Percentiles rank a stretch among this genome's conserved stretches.
These are phyloP conservation scores for Wilcoxina mikolae DNA, from an alignment of 495 filamentous ascomycete species.

Conservation along the genomic window DNA sequence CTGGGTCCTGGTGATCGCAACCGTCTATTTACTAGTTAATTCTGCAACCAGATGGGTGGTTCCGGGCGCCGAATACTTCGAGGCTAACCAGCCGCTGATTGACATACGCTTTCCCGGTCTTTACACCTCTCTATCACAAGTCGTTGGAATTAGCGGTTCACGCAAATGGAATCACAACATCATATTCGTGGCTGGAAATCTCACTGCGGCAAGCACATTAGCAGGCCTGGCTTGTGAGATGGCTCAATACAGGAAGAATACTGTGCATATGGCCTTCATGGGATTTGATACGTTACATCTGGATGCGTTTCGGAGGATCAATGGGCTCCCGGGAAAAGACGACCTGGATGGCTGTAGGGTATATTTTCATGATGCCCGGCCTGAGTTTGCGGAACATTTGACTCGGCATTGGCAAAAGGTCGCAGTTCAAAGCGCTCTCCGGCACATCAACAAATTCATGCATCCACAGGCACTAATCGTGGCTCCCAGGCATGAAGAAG, in stretches of 20 bases:
- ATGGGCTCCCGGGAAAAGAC: constrained; percentile 30
- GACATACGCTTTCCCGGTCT: constrained; percentile 20
- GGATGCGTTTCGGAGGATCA: constrained; percentile 38
- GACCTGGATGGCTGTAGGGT: constrained; percentile 33
- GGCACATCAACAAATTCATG: constrained; percentile 36
- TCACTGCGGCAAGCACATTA: constrained; percentile 40
- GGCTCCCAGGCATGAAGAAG: constrained; percentile 34
- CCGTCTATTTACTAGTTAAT: constrained; percentile 19
- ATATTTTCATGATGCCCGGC: constrained; percentile 42
- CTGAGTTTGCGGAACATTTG: constrained; percentile 36
- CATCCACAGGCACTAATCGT: constrained; percentile 39
- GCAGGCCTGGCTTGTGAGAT: constrained; percentile 43
- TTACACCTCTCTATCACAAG: constrained; percentile 11
- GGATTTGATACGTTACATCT: constrained; percentile 40
- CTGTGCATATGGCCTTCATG: constrained; percentile 42
- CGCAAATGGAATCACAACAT: constrained; percentile 32
- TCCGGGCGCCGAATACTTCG: constrained; percentile 7
- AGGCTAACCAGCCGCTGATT: constrained; percentile 6
- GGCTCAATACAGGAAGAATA: constrained; percentile 33
- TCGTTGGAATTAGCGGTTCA: constrained; percentile 9
- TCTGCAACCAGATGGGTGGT: constrained; percentile 19
- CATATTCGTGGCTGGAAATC: constrained; percentile 39
- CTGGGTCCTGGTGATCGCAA: constrained; percentile 15
- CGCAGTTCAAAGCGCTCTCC: constrained; percentile 33
- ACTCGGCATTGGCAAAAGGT: constrained; percentile 35